Evolutionary conservation across 768 basidiomycete genomes (phyloP).

Genomic region (Lyophyllum semitale): DNA sequence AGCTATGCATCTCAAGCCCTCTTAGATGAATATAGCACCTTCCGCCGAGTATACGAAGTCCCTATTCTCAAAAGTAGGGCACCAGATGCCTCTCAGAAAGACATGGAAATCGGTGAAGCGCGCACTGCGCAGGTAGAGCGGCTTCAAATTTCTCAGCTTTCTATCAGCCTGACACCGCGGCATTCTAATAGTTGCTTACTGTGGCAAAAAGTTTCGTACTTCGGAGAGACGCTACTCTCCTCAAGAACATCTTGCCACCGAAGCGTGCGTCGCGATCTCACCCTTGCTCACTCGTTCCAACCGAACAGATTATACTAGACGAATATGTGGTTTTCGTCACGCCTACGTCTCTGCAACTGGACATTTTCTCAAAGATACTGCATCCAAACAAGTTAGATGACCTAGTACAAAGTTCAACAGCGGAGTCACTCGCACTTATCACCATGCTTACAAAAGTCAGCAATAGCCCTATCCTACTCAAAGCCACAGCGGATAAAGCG

Average conservation of each 20-base stretch:
- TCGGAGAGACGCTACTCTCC: conserved; percentile 80
- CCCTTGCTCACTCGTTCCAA: not conserved
- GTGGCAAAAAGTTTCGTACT: conserved; percentile 90
- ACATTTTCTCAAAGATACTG: conserved; percentile 78
- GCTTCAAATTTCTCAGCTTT: not conserved
- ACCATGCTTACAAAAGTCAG: conserved; percentile 85
- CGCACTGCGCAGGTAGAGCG: conserved; percentile 69
- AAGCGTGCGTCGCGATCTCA: conserved; percentile 60
- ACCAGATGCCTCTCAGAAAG: conserved; percentile 70
- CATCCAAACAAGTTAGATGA: conserved; percentile 68
- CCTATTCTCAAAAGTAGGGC: conserved; percentile 87
- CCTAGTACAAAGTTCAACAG: conserved; percentile 69
- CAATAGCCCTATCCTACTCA: conserved; percentile 88
- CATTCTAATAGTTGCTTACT: conserved; percentile 52
- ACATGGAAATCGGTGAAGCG: conserved; percentile 76
- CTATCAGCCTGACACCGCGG: not conserved
- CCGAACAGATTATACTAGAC: conserved; percentile 44
- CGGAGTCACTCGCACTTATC: conserved; percentile 80
- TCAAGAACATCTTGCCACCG: conserved; percentile 86
- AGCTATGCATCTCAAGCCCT: conserved; percentile 3
- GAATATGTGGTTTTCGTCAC: conserved; percentile 98
- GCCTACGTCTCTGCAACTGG: conserved; percentile 81
- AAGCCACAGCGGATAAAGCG: conserved; percentile 71
- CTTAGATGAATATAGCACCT: conserved; percentile 73
- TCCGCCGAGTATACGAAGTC: conserved; percentile 80